Percentiles rank a stretch among this genome's conserved stretches.
These are phyloP conservation scores for Coemansia pectinata DNA, from an alignment of 192 early-diverging fungal species.

Conservation along the genomic window DNA sequence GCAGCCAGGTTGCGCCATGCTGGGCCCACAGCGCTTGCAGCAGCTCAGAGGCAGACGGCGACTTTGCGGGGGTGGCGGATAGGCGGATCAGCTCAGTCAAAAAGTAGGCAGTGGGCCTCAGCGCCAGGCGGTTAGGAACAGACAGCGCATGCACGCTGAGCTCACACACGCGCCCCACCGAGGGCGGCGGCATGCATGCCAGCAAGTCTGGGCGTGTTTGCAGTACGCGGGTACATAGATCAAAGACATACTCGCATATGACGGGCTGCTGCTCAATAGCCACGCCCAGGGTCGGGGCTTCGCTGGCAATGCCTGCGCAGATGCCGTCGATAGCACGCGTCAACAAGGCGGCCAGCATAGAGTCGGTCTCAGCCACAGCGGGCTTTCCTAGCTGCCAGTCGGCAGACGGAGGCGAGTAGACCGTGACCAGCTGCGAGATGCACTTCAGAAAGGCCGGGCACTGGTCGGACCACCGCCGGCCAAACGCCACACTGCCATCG, in stretches of 20 bases:
- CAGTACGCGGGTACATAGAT: conserved; percentile 37
- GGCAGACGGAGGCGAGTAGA: conserved; percentile 5
- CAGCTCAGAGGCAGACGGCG: conserved; percentile 10
- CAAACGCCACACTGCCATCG: not conserved
- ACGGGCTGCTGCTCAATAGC: conserved; percentile 52
- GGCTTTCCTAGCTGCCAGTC: conserved; percentile 21
- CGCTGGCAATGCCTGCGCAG: conserved; percentile 25
- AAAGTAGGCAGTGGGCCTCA: conserved; percentile 42
- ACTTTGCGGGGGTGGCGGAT: conserved; percentile 4
- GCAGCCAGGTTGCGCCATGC: conserved; percentile 41
- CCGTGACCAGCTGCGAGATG: conserved; percentile 38
- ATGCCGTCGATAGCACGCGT: conserved; percentile 32
- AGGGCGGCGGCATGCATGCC: not conserved
- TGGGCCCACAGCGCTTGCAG: conserved; percentile 25
- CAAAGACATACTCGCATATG: conserved; percentile 36
- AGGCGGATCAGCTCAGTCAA: conserved; percentile 35
- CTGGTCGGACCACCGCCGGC: conserved; percentile 42
- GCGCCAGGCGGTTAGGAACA: conserved; percentile 44
- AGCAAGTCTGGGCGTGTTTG: conserved; percentile 28
- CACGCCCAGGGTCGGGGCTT: conserved; percentile 12
- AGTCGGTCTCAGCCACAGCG: conserved; percentile 12
- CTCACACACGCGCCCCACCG: conserved; percentile 27
- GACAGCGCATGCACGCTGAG: conserved; percentile 45
- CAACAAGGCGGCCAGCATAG: conserved; percentile 29
- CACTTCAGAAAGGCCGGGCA: conserved; percentile 42